These are phyloP conservation scores for Myxozyma vanderwaltii DNA, from an alignment of 805 yeast species.

Conservation along the genomic window DNA sequence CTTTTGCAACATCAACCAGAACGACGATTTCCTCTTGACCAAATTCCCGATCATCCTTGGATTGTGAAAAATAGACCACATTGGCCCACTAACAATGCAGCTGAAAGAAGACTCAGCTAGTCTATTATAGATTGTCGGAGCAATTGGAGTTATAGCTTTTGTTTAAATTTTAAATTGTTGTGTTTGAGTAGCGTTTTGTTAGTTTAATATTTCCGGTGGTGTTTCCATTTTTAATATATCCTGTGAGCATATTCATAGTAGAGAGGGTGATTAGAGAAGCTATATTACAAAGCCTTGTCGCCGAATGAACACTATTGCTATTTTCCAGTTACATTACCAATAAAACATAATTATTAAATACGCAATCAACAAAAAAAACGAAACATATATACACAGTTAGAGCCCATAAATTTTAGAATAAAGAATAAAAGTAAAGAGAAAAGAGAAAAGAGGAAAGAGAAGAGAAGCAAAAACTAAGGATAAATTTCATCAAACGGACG, in stretches of 20 bases:
- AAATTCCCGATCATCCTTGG: slow-evolving; percentile 83
- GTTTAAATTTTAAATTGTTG: too few species aligned
- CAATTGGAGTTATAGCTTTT: not conserved
- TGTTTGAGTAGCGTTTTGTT: too few species aligned
- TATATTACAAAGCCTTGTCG: not conserved
- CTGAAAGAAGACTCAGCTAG: not conserved
- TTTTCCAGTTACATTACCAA: not conserved
- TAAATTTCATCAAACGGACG: slow-evolving; percentile 94
- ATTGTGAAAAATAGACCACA: slow-evolving; percentile 60
- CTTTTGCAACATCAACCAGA: slow-evolving; percentile 70
- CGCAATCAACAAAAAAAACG: not conserved
- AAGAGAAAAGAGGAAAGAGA: too few species aligned
- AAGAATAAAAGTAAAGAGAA: too few species aligned
- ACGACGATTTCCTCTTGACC: slow-evolving; percentile 60
- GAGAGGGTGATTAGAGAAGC: not conserved
- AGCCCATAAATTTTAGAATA: too few species aligned
- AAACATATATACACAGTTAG: not conserved
- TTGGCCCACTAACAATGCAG: slow-evolving; percentile 51
- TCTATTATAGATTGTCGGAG: not conserved
- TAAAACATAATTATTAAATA: not conserved
- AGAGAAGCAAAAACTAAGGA: slow-evolving; percentile 48
- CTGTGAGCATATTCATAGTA: not conserved
- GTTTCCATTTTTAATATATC: not conserved
- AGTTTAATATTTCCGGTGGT: too few species aligned
- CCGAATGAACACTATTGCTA: not conserved